These are phyloP conservation scores for Ceratobasidium sp. DNA, from an alignment of 1,284 basidiomycete species.

Conservation along the genomic window DNA sequence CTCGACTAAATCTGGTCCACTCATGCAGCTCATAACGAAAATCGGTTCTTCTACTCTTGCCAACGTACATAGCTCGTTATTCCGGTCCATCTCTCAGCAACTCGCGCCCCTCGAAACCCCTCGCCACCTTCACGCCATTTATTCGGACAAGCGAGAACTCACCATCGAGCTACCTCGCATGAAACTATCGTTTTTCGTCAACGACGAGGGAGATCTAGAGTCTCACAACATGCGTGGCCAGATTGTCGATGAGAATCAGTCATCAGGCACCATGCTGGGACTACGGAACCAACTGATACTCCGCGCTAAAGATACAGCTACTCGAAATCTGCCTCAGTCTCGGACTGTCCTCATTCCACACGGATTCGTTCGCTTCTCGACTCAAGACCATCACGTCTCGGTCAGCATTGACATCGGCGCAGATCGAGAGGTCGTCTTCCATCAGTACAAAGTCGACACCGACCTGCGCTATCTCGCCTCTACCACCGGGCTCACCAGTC, in stretches of 20 bases:
- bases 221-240: constrained; percentile 51
- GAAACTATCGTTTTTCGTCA: constrained; percentile 49
- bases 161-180: constrained; percentile 47
- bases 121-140: constrained; percentile 51
- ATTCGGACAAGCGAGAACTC: constrained; percentile 26
- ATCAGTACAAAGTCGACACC: constrained; percentile 59
- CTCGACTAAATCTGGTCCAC: neutral
- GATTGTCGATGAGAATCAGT: constrained; percentile 54
- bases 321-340: constrained; percentile 45
- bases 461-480: constrained; percentile 60
- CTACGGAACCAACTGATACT: constrained; percentile 50
- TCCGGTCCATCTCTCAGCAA: neutral
- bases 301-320: constrained; percentile 9
- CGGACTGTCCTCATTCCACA: constrained; percentile 58
- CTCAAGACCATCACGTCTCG: constrained; percentile 43
- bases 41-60: neutral
- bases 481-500: constrained; percentile 56
- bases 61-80: neutral
- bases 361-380: constrained; percentile 52
- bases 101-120: constrained; percentile 7
- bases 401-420: constrained; percentile 22
- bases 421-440: constrained; percentile 33
- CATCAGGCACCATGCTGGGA: constrained; percentile 53
- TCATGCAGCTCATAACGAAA: neutral
- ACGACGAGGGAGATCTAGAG: constrained; percentile 46